Base-by-base conservation (phyloP, 371 early-diverging fungal species). In the Syncephalis fuscata region DNA sequence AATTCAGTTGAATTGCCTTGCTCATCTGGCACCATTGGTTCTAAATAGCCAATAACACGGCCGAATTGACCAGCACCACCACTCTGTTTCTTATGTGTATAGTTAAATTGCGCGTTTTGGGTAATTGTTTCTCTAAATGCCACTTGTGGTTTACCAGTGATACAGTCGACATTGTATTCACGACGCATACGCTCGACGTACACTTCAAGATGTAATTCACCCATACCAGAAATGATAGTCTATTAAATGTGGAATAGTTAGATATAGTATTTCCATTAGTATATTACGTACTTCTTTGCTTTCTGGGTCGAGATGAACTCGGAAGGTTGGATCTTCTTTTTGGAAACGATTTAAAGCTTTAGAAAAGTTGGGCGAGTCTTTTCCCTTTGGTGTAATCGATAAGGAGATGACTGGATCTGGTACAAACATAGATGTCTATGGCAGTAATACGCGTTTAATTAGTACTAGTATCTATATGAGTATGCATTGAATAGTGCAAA, bases 51-150 rank as follows among this genome's bases (percentile, higher is more conserved):
- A 37, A 80, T 63, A 49, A 97, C 90, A 55, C 85, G 78, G 61
- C 78, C 97, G 53, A 83, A 97, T 66, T 97, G 97, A 58, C 97
- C 97, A 48, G 92, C 76, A 58, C 97, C 97, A 57, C 97, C 97
- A 45, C 82, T 76, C 68, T 97, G 95, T 68, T 97, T 97, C 84
- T 95, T 94, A 76, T 97, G 97, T 0, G 92, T 92, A 75, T 93
- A 93, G 67, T 85, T 80, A 70, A 97, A 95, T 50, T 74, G 67
- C 46, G 83, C 74, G 49, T 74, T 67, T 40, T 62, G 54, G 8
- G 77, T 77, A 55, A 92, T 80, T 9, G 95, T 88, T 61, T 97
- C 98, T 52, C 94, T 78, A 85, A 88, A 97, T 19, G 95, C 93
- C 26, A 97, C 95, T 57, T 78, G 90, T 21, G 95, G 95, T 57